Evolutionary conservation across 139 green algal species (phyloP).

Genomic region (Tetradesmus lagerheimii): DNA sequence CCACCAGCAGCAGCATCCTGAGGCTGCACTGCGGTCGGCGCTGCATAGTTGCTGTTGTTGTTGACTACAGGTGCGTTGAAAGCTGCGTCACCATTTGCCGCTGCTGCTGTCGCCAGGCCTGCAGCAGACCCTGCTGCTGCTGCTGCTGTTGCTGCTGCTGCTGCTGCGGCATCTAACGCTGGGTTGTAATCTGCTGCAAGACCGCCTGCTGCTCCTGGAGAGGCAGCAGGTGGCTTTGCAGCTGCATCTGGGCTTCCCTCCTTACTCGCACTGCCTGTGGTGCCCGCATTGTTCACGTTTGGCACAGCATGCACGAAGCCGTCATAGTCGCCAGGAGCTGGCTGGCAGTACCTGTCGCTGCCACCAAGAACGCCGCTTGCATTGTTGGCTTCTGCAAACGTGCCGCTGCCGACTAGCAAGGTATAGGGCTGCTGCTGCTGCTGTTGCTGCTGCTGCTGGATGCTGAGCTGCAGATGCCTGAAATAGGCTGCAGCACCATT

Average conservation of each 20-base stretch:
- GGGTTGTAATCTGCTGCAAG: neutral
- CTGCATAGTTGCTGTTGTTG: neutral
- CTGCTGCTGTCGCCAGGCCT: neutral
- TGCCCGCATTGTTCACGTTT: neutral
- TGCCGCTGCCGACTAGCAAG: neutral
- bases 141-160: conserved; percentile 7
- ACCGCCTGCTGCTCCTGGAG: neutral
- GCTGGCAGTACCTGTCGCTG: neutral
- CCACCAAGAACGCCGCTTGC: neutral
- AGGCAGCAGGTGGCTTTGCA: neutral
- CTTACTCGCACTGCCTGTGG: neutral
- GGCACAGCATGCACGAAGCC: neutral
- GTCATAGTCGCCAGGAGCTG: neutral
- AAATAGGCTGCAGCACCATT: neutral
- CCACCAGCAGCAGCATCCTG: neutral
- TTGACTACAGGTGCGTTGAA: neutral
- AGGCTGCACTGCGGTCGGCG: neutral
- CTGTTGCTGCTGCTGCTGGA: neutral
- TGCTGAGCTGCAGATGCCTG: neutral
- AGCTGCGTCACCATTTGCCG: neutral
- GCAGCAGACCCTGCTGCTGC: neutral
- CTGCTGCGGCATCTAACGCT: neutral
- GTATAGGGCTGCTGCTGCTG: neutral
- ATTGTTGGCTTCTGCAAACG: neutral
- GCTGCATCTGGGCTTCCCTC: neutral